Evolutionary conservation across 2,329 filamentous ascomycete genomes (phyloP).

Genomic region (Aspergillus aculeatus): DNA sequence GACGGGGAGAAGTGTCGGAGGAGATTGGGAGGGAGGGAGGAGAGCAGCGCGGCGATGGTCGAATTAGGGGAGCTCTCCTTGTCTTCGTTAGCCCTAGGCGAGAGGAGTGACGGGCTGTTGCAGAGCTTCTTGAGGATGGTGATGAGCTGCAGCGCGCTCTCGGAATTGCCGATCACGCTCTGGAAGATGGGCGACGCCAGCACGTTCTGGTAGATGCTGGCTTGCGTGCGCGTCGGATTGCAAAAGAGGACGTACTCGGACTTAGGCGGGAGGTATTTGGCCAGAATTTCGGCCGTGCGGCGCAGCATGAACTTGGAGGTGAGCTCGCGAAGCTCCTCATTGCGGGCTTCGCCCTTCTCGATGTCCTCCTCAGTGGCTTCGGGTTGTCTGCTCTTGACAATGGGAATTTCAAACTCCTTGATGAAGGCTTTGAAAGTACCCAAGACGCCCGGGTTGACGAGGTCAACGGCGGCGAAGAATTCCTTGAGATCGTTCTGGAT

Average conservation of each 20-base stretch:
- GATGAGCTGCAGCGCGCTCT: conserved; percentile 66
- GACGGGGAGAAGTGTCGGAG: conserved; percentile 55
- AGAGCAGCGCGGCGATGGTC: conserved; percentile 49
- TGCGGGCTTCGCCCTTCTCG: conserved; percentile 62
- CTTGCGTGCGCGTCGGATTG: conserved; percentile 60
- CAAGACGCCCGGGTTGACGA: conserved; percentile 66
- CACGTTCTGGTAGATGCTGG: conserved; percentile 61
- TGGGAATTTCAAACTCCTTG: conserved; percentile 63
- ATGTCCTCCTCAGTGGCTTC: conserved; percentile 60
- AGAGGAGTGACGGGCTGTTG: conserved; percentile 66
- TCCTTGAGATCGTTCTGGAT: conserved; percentile 68
- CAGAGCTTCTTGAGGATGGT: conserved; percentile 72
- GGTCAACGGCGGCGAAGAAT: conserved; percentile 67
- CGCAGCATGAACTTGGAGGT: conserved; percentile 66
- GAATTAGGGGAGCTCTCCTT: conserved; percentile 47
- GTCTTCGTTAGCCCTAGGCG: conserved; percentile 44
- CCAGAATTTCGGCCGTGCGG: conserved; percentile 64
- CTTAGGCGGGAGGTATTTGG: conserved; percentile 65
- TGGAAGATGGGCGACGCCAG: conserved; percentile 65
- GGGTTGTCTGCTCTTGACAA: conserved; percentile 63
- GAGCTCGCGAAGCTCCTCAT: conserved; percentile 59
- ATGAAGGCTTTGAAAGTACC: conserved; percentile 63
- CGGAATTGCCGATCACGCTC: conserved; percentile 59
- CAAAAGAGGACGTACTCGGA: conserved; percentile 68
- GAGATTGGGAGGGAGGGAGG: conserved; percentile 55